Percentiles rank a stretch among this genome's conserved stretches.
phyloP scores from a whole-genome alignment of 257 asterid genomes.

The Vinca minor region DNA sequence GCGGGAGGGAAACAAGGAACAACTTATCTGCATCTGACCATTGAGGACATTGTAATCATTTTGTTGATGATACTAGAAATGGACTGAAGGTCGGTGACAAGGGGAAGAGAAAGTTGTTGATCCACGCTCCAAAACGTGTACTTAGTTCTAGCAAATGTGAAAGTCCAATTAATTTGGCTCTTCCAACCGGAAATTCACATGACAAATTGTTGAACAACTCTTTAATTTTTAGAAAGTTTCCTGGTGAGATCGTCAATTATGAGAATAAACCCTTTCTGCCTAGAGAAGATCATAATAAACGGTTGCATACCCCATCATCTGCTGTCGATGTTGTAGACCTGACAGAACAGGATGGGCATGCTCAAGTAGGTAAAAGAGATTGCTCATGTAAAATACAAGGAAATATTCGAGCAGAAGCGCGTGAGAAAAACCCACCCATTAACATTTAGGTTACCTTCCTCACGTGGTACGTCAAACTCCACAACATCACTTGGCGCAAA shows the following conservation, averaged over 20 bases:
- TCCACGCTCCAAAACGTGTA: too few relatives aligned
- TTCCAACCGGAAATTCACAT: slow-evolving; percentile 21
- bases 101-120: too few relatives aligned
- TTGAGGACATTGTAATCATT: slow-evolving; percentile 19
- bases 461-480: slow-evolving; percentile 15
- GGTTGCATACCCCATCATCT: too few relatives aligned
- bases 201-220: slow-evolving; percentile 31
- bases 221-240: slow-evolving; percentile 19
- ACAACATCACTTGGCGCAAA: slow-evolving; percentile 14
- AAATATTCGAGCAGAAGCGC: slow-evolving; percentile 23
- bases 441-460: slow-evolving; percentile 29
- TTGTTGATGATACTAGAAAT: too few relatives aligned
- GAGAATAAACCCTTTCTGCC: slow-evolving; percentile 20
- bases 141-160: slow-evolving; percentile 23
- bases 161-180: slow-evolving; percentile 18
- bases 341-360: slow-evolving; percentile 22
- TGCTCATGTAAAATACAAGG: slow-evolving; percentile 19
- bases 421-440: too few relatives aligned
- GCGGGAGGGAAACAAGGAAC: slow-evolving; percentile 19
- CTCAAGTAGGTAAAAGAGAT: slow-evolving; percentile 20
- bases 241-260: slow-evolving; percentile 29
- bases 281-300: slow-evolving; percentile 19
- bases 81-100: too few relatives aligned
- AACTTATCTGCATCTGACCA: slow-evolving; percentile 11
- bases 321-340: slow-evolving; percentile 23